Base-by-base conservation (phyloP, 495 filamentous ascomycete species). In the Achaetomiella virescens region DNA sequence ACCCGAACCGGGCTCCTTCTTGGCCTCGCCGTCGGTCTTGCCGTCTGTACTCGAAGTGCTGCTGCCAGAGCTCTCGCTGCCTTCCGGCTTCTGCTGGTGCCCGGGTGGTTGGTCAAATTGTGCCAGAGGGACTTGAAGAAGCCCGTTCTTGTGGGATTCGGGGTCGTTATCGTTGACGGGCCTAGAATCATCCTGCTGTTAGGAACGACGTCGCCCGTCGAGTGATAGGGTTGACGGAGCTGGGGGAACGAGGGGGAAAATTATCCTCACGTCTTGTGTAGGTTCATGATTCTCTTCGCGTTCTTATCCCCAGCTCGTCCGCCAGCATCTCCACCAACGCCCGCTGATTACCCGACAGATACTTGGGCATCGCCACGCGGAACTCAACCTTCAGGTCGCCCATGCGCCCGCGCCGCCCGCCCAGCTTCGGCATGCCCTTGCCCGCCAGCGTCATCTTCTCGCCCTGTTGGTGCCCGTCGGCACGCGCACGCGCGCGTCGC, bases 381-480 rank as follows among this genome's bases (percentile, higher is more conserved):
- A 95, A 97, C 69, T 97, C 95, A 8, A 98, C 90, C 62, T 81
- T 85, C 27, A 97, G 72, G 61, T 98, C 95, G 64, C 91, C 91
- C n/a, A 69, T 72, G 6, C 75, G 72, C 33, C 71, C 78, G 46
- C 80, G 78, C 35, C 77, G 74, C 5, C 66, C 69, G 42, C 73
- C 70, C 33, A 97, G 72, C 63, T 85, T 88, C 70, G 86, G 88
- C 93, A 98, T 97, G 35, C 93, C 93, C 83, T 87, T 89, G 12
- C 91, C 91, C 1, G 82, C 69, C 31, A 97, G 74, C 0, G 89
- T 92, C 62, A 96, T 84, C 64, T 84, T 88, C 62, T 98, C 93
- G 44, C 93, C 93, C 2, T 96, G 57, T 83, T 90, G 12, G 93
- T 97, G 43, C 93, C 95, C 0, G 90, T 91, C 25, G 83, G 82